A percentile compares a stretch with the other conserved stretches of the same genome.
Conservation (phyloP, 768 basidiomycete genomes). For the Tricholoma sp. region DNA sequence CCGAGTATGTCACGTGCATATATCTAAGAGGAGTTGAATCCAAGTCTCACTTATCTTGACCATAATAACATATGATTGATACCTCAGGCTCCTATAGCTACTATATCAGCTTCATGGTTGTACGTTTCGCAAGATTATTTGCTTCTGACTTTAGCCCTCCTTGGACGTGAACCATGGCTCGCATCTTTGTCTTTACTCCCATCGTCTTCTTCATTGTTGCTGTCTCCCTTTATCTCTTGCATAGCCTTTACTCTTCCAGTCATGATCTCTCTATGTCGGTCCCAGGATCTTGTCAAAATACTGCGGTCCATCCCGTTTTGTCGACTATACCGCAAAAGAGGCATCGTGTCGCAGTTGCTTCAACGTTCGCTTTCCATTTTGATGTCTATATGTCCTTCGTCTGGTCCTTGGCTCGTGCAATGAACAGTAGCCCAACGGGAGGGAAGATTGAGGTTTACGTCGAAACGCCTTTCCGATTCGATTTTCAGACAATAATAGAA, state of each 20-base stretch:
- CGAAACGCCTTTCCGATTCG: conserved; percentile 22
- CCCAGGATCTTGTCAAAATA: neutral
- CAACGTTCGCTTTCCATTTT: conserved; percentile 27
- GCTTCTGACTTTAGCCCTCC: neutral
- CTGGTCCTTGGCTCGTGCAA: conserved; percentile 25
- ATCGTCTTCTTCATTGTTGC: conserved; percentile 1
- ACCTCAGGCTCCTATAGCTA: neutral
- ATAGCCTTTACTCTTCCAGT: neutral
- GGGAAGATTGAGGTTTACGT: conserved; percentile 27
- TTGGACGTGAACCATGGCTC: neutral
- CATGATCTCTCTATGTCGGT: neutral
- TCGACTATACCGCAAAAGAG: conserved; percentile 12
- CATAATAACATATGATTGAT: no score
- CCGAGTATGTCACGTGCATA: no score
- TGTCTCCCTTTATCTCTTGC: conserved; percentile 5
- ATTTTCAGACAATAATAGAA: conserved; percentile 28
- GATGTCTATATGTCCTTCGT: conserved; percentile 34
- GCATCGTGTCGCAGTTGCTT: conserved; percentile 29
- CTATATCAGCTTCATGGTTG: neutral
- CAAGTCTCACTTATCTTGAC: no score
- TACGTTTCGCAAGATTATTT: neutral
- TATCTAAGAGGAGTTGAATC: neutral
- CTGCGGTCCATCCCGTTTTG: neutral
- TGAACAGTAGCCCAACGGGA: conserved; percentile 11
- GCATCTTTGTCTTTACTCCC: neutral